phyloP scores from a whole-genome alignment of 352 stramenopile species.

The Pythium dissimile region DNA sequence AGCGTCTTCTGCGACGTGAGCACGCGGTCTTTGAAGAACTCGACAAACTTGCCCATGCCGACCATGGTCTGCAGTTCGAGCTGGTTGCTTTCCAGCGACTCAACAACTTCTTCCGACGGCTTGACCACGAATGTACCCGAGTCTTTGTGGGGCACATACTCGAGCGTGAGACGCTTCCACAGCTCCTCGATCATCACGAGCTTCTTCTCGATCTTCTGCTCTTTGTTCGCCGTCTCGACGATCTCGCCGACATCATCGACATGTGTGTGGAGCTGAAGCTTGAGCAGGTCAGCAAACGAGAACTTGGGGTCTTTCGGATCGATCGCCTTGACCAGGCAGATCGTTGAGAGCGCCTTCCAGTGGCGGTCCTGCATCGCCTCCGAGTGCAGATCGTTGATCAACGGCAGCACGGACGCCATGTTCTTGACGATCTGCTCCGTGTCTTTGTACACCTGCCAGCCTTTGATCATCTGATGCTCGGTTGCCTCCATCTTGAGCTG shows the following conservation, averaged over 20 bases:
- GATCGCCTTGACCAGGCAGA: constrained; percentile 87
- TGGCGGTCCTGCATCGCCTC: constrained; percentile 93
- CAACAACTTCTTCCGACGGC: constrained; percentile 80
- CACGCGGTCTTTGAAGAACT: constrained; percentile 88
- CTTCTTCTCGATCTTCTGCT: constrained; percentile 90
- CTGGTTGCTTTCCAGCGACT: constrained; percentile 85
- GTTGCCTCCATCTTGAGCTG: constrained; percentile 80
- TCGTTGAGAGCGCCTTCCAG: constrained; percentile 87
- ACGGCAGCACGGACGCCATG: constrained; percentile 75
- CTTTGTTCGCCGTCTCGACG: constrained; percentile 86
- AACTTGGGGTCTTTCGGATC: constrained; percentile 83
- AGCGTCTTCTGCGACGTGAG: constrained; percentile 75
- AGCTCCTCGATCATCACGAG: constrained; percentile 86
- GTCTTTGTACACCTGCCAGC: constrained; percentile 87
- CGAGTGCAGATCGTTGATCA: constrained; percentile 95
- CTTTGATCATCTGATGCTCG: constrained; percentile 84
- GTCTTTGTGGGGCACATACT: constrained; percentile 87
- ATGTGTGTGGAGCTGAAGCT: constrained; percentile 78
- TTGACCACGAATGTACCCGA: constrained; percentile 85
- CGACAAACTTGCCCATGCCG: constrained; percentile 89
- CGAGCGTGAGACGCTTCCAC: constrained; percentile 76
- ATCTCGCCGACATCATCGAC: constrained; percentile 87
- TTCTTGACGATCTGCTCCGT: constrained; percentile 86
- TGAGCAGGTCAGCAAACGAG: constrained; percentile 77
- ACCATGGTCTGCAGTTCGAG: constrained; percentile 88